These are phyloP conservation scores for Syzygium oleosum DNA, from an alignment of 345 rosid species.

Conservation along the genomic window DNA sequence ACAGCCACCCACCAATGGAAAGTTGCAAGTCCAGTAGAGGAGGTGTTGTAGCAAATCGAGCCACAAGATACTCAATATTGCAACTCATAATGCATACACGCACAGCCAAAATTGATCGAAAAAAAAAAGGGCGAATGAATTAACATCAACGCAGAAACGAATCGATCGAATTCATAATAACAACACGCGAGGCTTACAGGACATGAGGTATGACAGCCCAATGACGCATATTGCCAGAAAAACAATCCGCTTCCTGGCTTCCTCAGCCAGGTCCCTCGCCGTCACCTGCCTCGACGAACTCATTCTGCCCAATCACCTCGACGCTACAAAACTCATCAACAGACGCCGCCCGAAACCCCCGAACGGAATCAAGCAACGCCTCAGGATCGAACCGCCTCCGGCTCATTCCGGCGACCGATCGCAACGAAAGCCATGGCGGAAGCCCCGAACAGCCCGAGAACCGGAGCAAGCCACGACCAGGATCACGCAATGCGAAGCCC, in stretches of 20 bases:
- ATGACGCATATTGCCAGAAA: constrained; percentile 75
- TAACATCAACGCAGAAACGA: neutral
- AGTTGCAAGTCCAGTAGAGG: neutral
- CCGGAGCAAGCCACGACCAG: neutral
- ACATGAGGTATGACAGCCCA: constrained; percentile 90
- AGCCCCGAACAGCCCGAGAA: neutral
- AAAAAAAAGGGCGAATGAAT: neutral
- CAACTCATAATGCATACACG: neutral
- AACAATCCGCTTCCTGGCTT: constrained; percentile 89
- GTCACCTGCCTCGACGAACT: constrained; percentile 51
- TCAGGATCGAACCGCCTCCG: neutral
- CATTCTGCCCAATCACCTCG: constrained; percentile 20
- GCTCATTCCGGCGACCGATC: neutral
- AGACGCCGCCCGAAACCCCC: neutral
- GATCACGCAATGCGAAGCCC: neutral
- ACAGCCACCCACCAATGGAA: neutral
- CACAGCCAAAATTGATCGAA: neutral
- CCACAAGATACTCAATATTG: neutral
- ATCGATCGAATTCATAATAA: neutral
- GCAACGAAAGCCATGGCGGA: neutral
- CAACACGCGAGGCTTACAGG: constrained; percentile 40
- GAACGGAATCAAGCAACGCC: neutral
- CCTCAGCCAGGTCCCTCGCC: constrained; percentile 78
- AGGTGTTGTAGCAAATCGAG: neutral
- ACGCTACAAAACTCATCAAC: neutral